A percentile compares a stretch with the other conserved stretches of the same genome.
These are phyloP conservation scores for Naganishia onofrii DNA, from an alignment of 768 basidiomycete species.

Conservation along the genomic window DNA sequence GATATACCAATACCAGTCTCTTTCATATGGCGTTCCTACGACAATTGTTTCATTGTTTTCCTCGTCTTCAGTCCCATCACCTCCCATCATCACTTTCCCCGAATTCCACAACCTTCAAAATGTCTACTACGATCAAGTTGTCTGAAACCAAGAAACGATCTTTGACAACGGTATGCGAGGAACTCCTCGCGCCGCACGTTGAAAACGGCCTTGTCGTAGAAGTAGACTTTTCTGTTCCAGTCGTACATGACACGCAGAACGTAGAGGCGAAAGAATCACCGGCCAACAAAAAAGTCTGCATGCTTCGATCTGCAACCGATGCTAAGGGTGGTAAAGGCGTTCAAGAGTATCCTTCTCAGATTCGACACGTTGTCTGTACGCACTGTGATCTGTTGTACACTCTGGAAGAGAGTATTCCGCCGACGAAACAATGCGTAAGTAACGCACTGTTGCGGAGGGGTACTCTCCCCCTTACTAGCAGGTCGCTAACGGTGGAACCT, in stretches of 20 bases:
- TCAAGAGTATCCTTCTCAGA: neutral
- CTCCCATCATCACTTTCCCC: neutral
- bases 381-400: constrained; percentile 11
- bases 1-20: neutral
- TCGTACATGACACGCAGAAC: neutral
- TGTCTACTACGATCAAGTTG: neutral
- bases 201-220: neutral
- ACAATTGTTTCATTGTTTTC: neutral
- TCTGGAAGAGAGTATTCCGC: neutral
- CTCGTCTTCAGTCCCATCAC: neutral
- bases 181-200: neutral
- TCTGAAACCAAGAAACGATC: neutral
- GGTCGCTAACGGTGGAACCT: neutral
- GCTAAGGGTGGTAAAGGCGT: neutral
- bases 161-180: neutral
- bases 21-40: neutral
- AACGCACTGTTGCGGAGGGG: neutral
- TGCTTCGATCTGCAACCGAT: neutral
- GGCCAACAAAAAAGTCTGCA: neutral
- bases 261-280: neutral
- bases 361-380: constrained; percentile 4
- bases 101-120: neutral
- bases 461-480: neutral
- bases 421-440: constrained; percentile 1
- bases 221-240: neutral